phyloP scores from a whole-genome alignment of 2,329 filamentous ascomycete species.

The Stromatinia cepivora region DNA sequence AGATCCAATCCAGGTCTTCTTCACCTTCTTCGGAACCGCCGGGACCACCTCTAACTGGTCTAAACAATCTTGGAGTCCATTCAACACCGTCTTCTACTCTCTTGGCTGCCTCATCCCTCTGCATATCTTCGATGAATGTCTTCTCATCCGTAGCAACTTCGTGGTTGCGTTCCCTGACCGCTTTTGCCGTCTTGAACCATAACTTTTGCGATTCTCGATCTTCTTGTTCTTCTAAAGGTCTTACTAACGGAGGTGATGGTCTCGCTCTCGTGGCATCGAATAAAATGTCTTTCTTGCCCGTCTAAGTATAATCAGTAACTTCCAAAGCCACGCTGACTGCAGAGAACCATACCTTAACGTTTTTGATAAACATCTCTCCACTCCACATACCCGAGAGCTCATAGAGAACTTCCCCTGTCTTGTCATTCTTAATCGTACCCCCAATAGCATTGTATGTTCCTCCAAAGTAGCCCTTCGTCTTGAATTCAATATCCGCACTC shows the following conservation, averaged over 20 bases:
- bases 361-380: constrained; percentile 90
- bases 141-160: constrained; percentile 91
- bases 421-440: constrained; percentile 84
- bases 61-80: constrained; percentile 87
- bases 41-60: constrained; percentile 68
- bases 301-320: constrained; percentile 53
- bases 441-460: constrained; percentile 97
- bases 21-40: constrained; percentile 76
- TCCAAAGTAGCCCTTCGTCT: constrained; percentile 95
- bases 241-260: constrained; percentile 69
- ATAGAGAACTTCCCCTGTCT: constrained; percentile 82
- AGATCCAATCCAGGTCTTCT: constrained; percentile 92
- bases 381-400: constrained; percentile 93
- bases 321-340: background rate
- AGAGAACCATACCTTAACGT: constrained; percentile 62
- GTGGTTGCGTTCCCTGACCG: constrained; percentile 83
- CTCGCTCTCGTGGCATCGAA: constrained; percentile 83
- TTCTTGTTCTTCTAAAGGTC: constrained; percentile 82
- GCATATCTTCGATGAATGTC: constrained; percentile 90
- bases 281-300: constrained; percentile 82
- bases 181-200: constrained; percentile 79
- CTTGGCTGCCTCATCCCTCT: constrained; percentile 83
- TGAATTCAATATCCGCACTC: constrained; percentile 92
- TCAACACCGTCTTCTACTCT: constrained; percentile 76
- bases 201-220: constrained; percentile 87